A percentile compares a stretch with the other conserved stretches of the same genome.
These are phyloP conservation scores for Suhomyces prunicola DNA, from an alignment of 805 yeast species.

Conservation along the genomic window DNA sequence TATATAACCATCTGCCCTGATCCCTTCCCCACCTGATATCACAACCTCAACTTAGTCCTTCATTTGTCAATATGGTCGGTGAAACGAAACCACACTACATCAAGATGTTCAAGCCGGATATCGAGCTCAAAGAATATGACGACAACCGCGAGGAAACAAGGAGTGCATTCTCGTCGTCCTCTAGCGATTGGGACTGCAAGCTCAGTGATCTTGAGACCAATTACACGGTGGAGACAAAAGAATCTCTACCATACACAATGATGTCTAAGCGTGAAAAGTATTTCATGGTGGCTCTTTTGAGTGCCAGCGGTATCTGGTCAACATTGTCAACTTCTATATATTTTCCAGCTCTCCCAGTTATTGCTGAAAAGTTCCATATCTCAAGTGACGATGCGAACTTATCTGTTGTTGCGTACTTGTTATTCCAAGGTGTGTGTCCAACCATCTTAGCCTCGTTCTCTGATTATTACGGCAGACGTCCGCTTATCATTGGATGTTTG, in stretches of 20 bases:
- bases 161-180: neutral
- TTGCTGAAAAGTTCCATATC: constrained; percentile 54
- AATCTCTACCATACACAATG: constrained; percentile 39
- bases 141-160: neutral
- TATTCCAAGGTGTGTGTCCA: constrained; percentile 78
- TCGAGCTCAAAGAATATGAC: neutral
- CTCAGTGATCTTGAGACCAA: neutral
- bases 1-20: neutral
- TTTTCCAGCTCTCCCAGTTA: constrained; percentile 67
- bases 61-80: neutral
- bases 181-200: neutral
- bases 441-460: constrained; percentile 64
- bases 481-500: constrained; percentile 55
- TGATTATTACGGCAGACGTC: constrained; percentile 71
- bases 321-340: constrained; percentile 74
- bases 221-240: neutral
- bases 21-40: neutral
- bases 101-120: neutral
- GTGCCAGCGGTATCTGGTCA: constrained; percentile 60
- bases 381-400: constrained; percentile 59
- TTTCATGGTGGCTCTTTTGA: constrained; percentile 31
- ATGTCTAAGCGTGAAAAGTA: constrained; percentile 40
- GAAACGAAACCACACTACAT: neutral
- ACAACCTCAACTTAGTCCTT: neutral
- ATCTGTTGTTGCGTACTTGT: constrained; percentile 71